Evolutionary conservation across 108 stramenopile genomes (phyloP).

Genomic region (Stephanodiscus minutulus): DNA sequence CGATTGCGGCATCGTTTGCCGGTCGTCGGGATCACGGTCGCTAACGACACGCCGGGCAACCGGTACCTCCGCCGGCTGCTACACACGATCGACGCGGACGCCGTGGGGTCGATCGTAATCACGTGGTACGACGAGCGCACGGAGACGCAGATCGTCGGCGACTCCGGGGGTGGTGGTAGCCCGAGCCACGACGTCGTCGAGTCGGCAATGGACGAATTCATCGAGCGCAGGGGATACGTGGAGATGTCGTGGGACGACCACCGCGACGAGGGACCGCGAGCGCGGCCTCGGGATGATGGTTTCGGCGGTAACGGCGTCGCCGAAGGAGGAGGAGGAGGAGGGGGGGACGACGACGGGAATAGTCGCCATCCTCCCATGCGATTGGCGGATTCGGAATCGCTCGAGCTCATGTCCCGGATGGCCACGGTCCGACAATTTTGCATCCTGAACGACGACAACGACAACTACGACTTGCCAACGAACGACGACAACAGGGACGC

Average conservation of each 20-base stretch:
- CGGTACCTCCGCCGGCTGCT: conserved; percentile 42
- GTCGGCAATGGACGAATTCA: conserved; percentile 34
- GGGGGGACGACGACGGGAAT: background rate
- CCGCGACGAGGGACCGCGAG: no score
- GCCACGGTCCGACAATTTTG: conserved; percentile 45
- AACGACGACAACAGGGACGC: background rate
- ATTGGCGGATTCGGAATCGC: conserved; percentile 26
- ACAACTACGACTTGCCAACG: background rate
- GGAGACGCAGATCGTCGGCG: conserved; percentile 19
- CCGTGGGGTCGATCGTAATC: conserved; percentile 39
- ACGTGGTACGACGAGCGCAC: conserved; percentile 50
- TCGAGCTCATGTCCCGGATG: conserved; percentile 35
- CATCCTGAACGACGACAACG: background rate
- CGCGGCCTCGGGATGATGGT: no score
- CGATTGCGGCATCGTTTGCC: conserved; percentile 5
- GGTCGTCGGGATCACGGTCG: conserved; percentile 39
- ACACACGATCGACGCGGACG: conserved; percentile 31
- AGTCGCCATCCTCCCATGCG: conserved; percentile 6
- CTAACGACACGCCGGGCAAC: conserved; percentile 39
- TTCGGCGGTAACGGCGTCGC: no score
- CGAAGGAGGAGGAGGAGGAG: background rate
- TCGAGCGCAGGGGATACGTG: conserved; percentile 12
- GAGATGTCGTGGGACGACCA: conserved; percentile 34
- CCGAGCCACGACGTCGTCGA: conserved; percentile 35
- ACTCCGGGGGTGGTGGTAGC: background rate